These are phyloP conservation scores for Quercus bicolor DNA, from an alignment of 306 rosid species.

Conservation along the genomic window DNA sequence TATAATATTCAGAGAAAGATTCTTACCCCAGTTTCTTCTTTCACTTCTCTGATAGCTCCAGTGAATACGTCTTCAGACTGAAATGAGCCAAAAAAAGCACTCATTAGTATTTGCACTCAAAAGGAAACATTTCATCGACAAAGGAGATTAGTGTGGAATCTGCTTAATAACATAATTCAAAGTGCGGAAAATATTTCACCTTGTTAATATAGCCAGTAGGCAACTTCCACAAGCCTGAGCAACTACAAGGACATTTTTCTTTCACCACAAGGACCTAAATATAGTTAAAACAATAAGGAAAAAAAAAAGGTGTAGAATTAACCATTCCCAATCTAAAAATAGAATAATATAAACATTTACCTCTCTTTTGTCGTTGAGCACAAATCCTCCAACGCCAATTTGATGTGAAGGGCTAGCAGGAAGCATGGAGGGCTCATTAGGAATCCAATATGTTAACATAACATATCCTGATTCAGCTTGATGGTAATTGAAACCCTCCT, in stretches of 20 bases:
- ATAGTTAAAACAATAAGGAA: not conserved
- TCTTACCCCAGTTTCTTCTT: slow-evolving; percentile 51
- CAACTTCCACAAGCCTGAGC: slow-evolving; percentile 35
- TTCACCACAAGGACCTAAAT: slow-evolving; percentile 43
- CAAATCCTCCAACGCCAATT: slow-evolving; percentile 40
- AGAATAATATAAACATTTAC: slow-evolving; percentile 1
- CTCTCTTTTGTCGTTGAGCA: slow-evolving; percentile 38
- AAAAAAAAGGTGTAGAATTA: not conserved
- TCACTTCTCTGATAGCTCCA: slow-evolving; percentile 44
- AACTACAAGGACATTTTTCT: slow-evolving; percentile 39
- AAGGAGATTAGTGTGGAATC: too few relatives aligned
- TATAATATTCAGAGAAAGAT: not conserved
- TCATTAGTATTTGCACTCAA: not conserved
- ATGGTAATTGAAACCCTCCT: slow-evolving; percentile 52
- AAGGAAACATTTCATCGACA: not conserved
- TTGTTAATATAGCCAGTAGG: slow-evolving; percentile 44
- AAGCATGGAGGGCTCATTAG: slow-evolving; percentile 36
- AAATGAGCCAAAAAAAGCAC: not conserved
- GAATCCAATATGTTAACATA: slow-evolving; percentile 46
- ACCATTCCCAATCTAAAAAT: not conserved
- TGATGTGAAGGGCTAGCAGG: slow-evolving; percentile 50
- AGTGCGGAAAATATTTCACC: slow-evolving; percentile 11
- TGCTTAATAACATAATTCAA: not conserved
- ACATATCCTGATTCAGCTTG: slow-evolving; percentile 48
- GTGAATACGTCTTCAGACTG: slow-evolving; percentile 43